These are phyloP conservation scores for Thyridium curvatum DNA, from an alignment of 2,329 filamentous ascomycete species.

Conservation along the genomic window DNA sequence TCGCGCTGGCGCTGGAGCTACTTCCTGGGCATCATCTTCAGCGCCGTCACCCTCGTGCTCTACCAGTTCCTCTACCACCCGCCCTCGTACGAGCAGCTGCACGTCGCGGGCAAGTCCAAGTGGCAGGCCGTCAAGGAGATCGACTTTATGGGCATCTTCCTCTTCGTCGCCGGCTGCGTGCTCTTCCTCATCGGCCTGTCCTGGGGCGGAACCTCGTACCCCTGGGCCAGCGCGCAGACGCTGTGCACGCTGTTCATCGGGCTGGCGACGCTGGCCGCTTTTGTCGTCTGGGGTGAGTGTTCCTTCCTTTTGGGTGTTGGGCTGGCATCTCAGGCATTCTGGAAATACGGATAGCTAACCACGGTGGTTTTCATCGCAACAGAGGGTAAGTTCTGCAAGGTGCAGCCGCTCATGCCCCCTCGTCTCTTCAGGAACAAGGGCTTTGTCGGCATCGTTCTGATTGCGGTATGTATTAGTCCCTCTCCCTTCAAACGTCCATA, in stretches of 20 bases:
- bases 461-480: constrained; percentile 13
- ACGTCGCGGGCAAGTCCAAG: constrained; percentile 26
- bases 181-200: constrained; percentile 36
- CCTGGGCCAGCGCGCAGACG: constrained; percentile 33
- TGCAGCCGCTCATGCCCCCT: constrained; percentile 33
- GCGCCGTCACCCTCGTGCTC: constrained; percentile 28
- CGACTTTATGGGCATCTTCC: constrained; percentile 36
- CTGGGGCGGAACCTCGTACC: constrained; percentile 31
- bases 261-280: constrained; percentile 21
- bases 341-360: too few species aligned
- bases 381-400: constrained; percentile 27
- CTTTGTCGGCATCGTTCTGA: constrained; percentile 29
- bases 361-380: background rate
- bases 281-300: constrained; percentile 27
- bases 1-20: constrained; percentile 43
- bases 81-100: constrained; percentile 35
- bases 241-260: constrained; percentile 30
- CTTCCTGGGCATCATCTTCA: constrained; percentile 39
- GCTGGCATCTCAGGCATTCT: too few species aligned
- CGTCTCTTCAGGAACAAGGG: constrained; percentile 32
- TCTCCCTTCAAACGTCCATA: too few species aligned
- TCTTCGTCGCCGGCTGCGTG: constrained; percentile 32
- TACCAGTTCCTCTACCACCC: constrained; percentile 40
- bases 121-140: constrained; percentile 32
- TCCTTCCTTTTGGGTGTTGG: too few species aligned